A percentile compares a stretch with the other conserved stretches of the same genome.
Evolutionary conservation across 164 flowering plant species (phyloP).

Genomic region (Macadamia integrifolia): DNA sequence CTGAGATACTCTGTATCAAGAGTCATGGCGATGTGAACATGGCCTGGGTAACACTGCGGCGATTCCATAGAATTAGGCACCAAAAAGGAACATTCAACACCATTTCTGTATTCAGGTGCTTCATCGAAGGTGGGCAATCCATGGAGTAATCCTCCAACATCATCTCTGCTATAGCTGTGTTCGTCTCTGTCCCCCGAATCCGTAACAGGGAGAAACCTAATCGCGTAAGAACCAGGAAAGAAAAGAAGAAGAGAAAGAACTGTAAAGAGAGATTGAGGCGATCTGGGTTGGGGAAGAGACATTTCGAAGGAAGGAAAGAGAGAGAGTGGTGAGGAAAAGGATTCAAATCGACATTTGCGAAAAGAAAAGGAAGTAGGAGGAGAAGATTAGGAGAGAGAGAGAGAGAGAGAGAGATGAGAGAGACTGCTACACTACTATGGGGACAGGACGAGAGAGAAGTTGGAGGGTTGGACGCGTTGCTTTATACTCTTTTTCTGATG

Average conservation of each 20-base stretch:
- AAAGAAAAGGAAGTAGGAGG: too few relatives aligned
- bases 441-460: too few relatives aligned
- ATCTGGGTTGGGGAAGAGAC: too few relatives aligned
- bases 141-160: not conserved
- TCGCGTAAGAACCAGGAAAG: constrained; percentile 19
- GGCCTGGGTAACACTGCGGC: constrained; percentile 18
- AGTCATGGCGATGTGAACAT: constrained; percentile 40
- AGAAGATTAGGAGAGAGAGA: too few relatives aligned
- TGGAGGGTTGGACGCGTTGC: too few relatives aligned
- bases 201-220: constrained; percentile 33
- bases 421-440: too few relatives aligned
- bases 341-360: too few relatives aligned
- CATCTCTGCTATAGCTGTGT: not conserved
- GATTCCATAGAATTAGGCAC: not conserved
- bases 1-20: constrained; percentile 45
- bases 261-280: too few relatives aligned
- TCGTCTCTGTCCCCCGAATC: not conserved
- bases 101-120: constrained; percentile 73
- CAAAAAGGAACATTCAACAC: constrained; percentile 28
- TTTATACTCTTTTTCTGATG: too few relatives aligned
- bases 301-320: too few relatives aligned
- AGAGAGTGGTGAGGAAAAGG: too few relatives aligned
- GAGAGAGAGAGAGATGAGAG: too few relatives aligned
- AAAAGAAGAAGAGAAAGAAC: constrained; percentile 2
- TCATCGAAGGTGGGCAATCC: constrained; percentile 33